Evolutionary conservation across 306 rosid genomes (phyloP).

Genomic region (Chamaecrista fasciculata): DNA sequence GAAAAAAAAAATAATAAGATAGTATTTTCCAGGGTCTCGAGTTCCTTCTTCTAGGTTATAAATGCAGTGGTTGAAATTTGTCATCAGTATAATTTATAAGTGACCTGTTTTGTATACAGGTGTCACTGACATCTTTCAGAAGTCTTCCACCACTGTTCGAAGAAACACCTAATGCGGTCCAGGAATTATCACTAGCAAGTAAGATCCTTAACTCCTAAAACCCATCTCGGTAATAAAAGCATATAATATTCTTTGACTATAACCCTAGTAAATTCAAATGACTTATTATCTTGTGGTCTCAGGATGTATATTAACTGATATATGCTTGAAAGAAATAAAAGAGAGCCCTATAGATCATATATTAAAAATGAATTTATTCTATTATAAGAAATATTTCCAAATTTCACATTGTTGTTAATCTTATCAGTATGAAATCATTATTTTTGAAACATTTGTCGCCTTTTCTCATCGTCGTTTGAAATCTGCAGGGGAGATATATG

Average conservation of each 20-base stretch:
- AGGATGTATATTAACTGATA: neutral
- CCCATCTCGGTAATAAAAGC: neutral
- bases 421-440: neutral
- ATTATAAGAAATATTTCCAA: neutral
- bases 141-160: slow-evolving; percentile 92
- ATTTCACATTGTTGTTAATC: neutral
- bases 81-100: neutral
- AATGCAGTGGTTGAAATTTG: neutral
- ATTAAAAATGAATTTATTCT: neutral
- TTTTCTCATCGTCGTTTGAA: slow-evolving; percentile 20
- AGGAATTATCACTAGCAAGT: slow-evolving; percentile 80
- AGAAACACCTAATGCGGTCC: slow-evolving; percentile 63
- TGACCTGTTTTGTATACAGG: slow-evolving; percentile 44
- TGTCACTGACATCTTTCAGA: slow-evolving; percentile 61
- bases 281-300: too few relatives aligned
- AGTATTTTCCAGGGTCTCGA: neutral
- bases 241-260: neutral
- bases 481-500: slow-evolving; percentile 83
- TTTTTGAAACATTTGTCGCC: neutral
- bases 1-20: neutral
- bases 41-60: neutral
- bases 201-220: slow-evolving; percentile 33
- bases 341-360: neutral
- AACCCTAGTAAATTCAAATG: neutral
- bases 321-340: neutral